These are phyloP conservation scores for Coniophora puteana DNA, from an alignment of 1,284 basidiomycete species.

Conservation along the genomic window DNA sequence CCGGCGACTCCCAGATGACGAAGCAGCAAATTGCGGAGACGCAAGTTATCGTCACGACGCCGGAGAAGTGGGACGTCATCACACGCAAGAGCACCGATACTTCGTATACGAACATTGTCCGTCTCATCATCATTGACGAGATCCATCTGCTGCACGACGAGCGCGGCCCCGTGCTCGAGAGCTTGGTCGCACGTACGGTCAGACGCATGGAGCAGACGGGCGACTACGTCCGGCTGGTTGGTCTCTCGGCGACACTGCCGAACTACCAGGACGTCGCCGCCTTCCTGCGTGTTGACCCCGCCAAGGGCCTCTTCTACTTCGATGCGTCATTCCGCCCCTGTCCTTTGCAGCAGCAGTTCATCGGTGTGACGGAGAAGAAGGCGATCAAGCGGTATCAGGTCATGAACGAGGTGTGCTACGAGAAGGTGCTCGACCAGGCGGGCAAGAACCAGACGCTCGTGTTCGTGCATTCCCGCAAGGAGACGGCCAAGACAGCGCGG, in stretches of 20 bases:
- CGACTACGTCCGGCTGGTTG: conserved; percentile 92
- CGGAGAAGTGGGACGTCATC: conserved; percentile 99
- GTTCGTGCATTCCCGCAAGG: conserved; percentile 95
- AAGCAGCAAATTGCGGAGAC: conserved; percentile 98
- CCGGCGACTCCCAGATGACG: conserved; percentile 97
- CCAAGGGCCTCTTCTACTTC: conserved; percentile 96
- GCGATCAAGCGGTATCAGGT: conserved; percentile 98
- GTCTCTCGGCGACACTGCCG: conserved; percentile 94
- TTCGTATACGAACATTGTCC: conserved; percentile 95
- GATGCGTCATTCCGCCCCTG: conserved; percentile 94
- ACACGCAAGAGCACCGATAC: conserved; percentile 98
- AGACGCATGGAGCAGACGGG: conserved; percentile 93
- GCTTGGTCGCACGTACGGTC: conserved; percentile 89
- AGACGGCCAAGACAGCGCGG: conserved; percentile 96
- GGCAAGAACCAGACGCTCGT: conserved; percentile 91
- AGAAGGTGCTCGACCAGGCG: conserved; percentile 94
- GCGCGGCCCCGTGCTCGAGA: conserved; percentile 95
- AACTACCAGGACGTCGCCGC: conserved; percentile 99
- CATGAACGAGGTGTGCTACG: conserved; percentile 99
- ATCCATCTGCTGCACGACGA: conserved; percentile 98
- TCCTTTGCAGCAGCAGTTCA: conserved; percentile 89
- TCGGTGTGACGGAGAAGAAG: conserved; percentile 99
- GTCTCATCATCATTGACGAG: conserved; percentile 97
- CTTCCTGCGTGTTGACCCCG: conserved; percentile 93
- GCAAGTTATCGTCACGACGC: conserved; percentile 98